Conservation (phyloP, 495 filamentous ascomycete species). For the Aspergillus affinis region DNA sequence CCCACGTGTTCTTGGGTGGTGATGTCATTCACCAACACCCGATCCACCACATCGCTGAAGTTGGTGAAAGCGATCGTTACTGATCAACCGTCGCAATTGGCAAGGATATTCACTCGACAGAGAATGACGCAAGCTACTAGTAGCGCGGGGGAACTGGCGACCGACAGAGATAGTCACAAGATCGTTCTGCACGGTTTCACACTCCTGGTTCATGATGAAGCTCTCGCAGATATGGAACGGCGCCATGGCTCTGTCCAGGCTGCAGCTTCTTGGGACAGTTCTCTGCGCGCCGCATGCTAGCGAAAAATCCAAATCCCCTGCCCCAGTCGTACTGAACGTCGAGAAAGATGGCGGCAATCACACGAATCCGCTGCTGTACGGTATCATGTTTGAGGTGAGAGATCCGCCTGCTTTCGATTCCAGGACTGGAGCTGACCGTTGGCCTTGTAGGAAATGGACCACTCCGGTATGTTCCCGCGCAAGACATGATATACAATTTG, state of each 20-base stretch:
- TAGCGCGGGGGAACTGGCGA: not conserved
- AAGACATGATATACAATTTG: not conserved
- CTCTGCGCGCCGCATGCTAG: not conserved
- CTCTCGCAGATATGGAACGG: not conserved
- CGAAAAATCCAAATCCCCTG: not conserved
- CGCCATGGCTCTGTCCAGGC: not conserved
- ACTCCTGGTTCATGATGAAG: not conserved
- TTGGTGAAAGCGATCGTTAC: not conserved
- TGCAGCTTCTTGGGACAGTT: not conserved
- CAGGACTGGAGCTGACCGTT: not conserved
- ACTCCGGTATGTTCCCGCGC: conserved; percentile 51
- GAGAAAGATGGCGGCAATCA: conserved; percentile 49
- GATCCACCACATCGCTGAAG: too few relatives aligned
- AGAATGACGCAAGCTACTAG: not conserved
- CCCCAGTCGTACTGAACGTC: conserved; percentile 28
- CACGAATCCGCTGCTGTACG: conserved; percentile 56
- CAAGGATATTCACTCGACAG: not conserved
- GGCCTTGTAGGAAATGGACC: conserved; percentile 61
- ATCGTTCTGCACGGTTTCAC: not conserved
- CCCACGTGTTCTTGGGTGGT: not conserved
- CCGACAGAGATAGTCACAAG: not conserved
- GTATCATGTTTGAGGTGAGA: conserved; percentile 58
- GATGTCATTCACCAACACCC: not conserved
- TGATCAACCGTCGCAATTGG: not conserved
- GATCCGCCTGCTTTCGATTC: not conserved